Evolutionary conservation across 148 eudicot genomes (phyloP).

Genomic region (Spergularia marina): DNA sequence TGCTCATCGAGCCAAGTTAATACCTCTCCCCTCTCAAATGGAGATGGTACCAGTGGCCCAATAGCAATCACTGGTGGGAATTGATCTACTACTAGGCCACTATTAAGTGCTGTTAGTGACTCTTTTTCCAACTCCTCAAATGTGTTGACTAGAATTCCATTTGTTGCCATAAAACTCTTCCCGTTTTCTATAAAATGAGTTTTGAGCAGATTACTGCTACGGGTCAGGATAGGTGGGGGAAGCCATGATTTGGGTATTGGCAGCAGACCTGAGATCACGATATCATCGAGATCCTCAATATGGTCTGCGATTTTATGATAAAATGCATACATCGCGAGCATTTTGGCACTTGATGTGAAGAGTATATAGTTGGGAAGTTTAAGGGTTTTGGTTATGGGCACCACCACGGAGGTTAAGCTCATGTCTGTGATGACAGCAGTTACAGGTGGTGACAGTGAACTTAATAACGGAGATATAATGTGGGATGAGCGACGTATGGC

Average conservation of each 20-base stretch:
- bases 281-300: neutral
- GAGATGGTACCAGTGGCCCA: constrained; percentile 17
- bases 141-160: constrained; percentile 27
- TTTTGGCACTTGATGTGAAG: constrained; percentile 27
- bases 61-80: constrained; percentile 22
- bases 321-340: constrained; percentile 25
- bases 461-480: constrained; percentile 15
- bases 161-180: constrained; percentile 10
- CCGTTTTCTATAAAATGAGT: constrained; percentile 24
- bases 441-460: constrained; percentile 9
- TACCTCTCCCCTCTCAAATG: constrained; percentile 16
- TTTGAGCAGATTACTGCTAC: constrained; percentile 19
- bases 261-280: constrained; percentile 6
- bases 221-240: constrained; percentile 18
- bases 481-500: constrained; percentile 18
- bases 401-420: constrained; percentile 27
- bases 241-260: constrained; percentile 28
- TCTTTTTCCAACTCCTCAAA: constrained; percentile 23
- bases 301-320: constrained; percentile 20
- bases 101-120: constrained; percentile 21
- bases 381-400: constrained; percentile 23
- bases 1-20: constrained; percentile 36
- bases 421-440: constrained; percentile 25
- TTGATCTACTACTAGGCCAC: constrained; percentile 10
- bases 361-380: constrained; percentile 25